Evolutionary conservation across 352 stramenopile genomes (phyloP), one percentile per base, ranked within the genome.

Genomic region (Thraustotheca clavata): DNA sequence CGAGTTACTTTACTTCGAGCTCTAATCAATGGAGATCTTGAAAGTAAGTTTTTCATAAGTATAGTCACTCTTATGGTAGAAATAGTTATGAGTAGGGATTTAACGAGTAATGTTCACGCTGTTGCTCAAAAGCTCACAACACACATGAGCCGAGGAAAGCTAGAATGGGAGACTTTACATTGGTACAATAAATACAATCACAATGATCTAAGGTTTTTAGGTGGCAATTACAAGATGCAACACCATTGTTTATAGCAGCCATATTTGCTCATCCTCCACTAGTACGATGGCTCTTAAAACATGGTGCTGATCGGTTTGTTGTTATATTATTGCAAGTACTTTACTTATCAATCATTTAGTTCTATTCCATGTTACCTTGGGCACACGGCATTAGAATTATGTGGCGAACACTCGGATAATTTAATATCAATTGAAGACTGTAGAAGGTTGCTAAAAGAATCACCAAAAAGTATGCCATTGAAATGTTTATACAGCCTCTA

Each of bases 171-270:
- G 63, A 83, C 74, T 1, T 61, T 83, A 49, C 71, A 89, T 61
- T 89, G 80, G 80, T 80, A 31, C 12, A 49, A n/a, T n/a, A 46
- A 49, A 26, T 22, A 43, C 54, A 26, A 9, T 22, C 31, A 11
- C 49, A 79, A n/a, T n/a, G n/a, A n/a, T 38, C 12, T 52, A 27
- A 33, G 22, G 4, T 32, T 12, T 62, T 9, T 65, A 65, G 75
- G 75, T 89, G 80, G 80, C 81, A 88, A 68, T 67, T 90, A 24
- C 69, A 80, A 35, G 70, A 79, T 16, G 79, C 79, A 8, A 88
- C 78, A 1, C 74, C 80, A 35, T 70, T 90, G n/a, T 88, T 85
- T 63, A 49, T 87, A 14, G 79, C 80, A 27, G 76, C 76, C 22
- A 73, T 71, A 5, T 88, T 86, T 47, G 79, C 75, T 22, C 76